Conservation (phyloP, 1,139 yeast species). For the Yamadazyma friedrichii region DNA sequence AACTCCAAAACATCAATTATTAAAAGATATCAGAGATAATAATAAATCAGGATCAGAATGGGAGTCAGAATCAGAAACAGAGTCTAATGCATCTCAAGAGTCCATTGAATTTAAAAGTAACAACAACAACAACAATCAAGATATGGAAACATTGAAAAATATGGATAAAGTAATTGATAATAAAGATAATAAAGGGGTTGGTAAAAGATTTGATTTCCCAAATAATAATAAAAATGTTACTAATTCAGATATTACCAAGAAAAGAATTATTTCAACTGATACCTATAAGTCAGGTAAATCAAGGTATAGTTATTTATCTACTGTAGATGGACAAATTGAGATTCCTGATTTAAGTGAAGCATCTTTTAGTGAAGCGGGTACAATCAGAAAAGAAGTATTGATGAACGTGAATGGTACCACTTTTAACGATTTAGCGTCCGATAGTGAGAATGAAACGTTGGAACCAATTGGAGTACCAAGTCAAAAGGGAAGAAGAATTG, state of each 20-base stretch:
- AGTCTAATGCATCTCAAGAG: slow-evolving; percentile 6
- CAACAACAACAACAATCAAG: neutral
- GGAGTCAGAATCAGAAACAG: slow-evolving; percentile 1
- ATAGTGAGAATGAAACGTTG: slow-evolving; percentile 17
- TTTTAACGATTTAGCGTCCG: slow-evolving; percentile 23
- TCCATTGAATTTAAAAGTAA: slow-evolving; percentile 10
- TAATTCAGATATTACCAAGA: slow-evolving; percentile 25
- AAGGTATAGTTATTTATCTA: slow-evolving; percentile 25
- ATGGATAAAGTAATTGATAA: neutral
- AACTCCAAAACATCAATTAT: neutral
- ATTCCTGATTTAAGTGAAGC: slow-evolving; percentile 40
- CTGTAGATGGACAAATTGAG: slow-evolving; percentile 39
- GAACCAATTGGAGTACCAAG: slow-evolving; percentile 40
- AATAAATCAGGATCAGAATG: neutral
- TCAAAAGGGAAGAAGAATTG: slow-evolving; percentile 28
- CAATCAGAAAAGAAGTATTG: slow-evolving; percentile 19
- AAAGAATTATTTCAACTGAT: slow-evolving; percentile 16
- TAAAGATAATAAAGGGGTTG: slow-evolving; percentile 33
- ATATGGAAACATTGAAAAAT: neutral
- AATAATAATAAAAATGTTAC: slow-evolving; percentile 35
- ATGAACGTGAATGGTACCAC: slow-evolving; percentile 28
- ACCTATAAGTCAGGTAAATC: slow-evolving; percentile 19
- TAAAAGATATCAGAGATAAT: neutral
- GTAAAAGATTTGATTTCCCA: slow-evolving; percentile 40
- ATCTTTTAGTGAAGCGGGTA: slow-evolving; percentile 18